Evolutionary conservation across 805 yeast genomes (phyloP).

Genomic region (Yarrowia divulgata): DNA sequence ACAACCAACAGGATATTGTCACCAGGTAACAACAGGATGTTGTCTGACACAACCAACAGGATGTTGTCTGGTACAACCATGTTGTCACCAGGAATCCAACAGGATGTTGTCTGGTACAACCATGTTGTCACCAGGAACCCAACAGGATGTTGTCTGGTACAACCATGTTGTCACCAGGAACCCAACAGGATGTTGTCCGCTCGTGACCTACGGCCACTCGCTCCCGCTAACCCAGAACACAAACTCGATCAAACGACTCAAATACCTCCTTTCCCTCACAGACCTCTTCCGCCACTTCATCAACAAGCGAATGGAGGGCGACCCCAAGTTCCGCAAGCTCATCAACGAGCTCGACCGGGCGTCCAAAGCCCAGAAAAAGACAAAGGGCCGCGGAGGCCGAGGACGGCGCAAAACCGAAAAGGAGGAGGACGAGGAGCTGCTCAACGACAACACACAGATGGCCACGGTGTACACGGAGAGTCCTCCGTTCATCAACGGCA

Average conservation of each 20-base stretch:
- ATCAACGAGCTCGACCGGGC: slow-evolving; percentile 47
- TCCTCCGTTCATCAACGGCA: slow-evolving; percentile 79
- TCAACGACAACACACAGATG: slow-evolving; percentile 78
- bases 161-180: too few species aligned
- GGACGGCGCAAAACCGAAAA: slow-evolving; percentile 89
- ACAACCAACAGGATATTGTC: too few species aligned
- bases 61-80: too few species aligned
- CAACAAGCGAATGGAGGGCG: slow-evolving; percentile 79
- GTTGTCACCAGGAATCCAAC: too few species aligned
- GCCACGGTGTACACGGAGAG: slow-evolving; percentile 83
- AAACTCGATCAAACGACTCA: slow-evolving; percentile 63
- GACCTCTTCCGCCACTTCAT: slow-evolving; percentile 89
- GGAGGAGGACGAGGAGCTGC: slow-evolving; percentile 93
- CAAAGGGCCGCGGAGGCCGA: slow-evolving; percentile 43
- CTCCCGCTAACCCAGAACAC: slow-evolving; percentile 18
- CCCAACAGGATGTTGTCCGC: neutral
- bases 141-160: too few species aligned
- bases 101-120: too few species aligned
- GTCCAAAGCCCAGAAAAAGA: slow-evolving; percentile 6
- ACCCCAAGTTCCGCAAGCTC: slow-evolving; percentile 61
- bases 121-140: too few species aligned
- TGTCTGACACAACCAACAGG: too few species aligned
- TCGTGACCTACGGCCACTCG: neutral
- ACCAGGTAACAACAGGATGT: too few species aligned
- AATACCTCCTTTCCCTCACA: slow-evolving; percentile 79